Percentiles rank a stretch among this genome's conserved stretches.
Conservation (phyloP, 805 yeast genomes). For the Candida dajiaensis region DNA sequence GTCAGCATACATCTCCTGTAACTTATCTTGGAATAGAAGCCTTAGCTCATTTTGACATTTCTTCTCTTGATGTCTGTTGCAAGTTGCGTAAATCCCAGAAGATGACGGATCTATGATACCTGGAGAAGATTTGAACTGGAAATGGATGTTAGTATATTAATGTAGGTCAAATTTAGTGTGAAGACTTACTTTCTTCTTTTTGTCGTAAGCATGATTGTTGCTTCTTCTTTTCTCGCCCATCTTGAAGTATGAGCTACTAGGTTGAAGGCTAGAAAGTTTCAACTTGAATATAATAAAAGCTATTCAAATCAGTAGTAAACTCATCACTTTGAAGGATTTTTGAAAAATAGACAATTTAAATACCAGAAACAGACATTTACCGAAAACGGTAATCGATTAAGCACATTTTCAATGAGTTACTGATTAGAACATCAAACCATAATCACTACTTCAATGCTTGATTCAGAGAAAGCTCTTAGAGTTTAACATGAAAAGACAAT, state of each 20-base stretch:
- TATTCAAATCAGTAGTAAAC: no score
- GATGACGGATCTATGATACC: constrained; percentile 77
- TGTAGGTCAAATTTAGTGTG: neutral
- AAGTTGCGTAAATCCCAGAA: constrained; percentile 84
- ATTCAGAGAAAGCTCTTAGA: no score
- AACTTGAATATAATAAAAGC: no score
- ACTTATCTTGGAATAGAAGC: constrained; percentile 48
- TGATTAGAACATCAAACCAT: no score
- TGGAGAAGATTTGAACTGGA: constrained; percentile 36
- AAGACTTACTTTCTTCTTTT: neutral
- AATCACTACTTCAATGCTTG: no score
- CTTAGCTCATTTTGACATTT: constrained; percentile 72
- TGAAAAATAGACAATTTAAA: no score
- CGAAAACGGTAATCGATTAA: no score
- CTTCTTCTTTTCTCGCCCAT: neutral
- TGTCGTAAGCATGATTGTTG: neutral
- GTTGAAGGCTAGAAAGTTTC: no score
- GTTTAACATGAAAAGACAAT: no score
- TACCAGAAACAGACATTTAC: no score
- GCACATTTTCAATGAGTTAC: no score
- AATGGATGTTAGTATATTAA: neutral
- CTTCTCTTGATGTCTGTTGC: constrained; percentile 74
- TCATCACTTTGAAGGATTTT: neutral
- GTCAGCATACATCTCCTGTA: constrained; percentile 40
- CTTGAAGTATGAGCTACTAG: neutral